Percentiles rank a stretch among this genome's conserved stretches.
phyloP scores from a whole-genome alignment of 306 rosid species.

The Prunus campanulata region DNA sequence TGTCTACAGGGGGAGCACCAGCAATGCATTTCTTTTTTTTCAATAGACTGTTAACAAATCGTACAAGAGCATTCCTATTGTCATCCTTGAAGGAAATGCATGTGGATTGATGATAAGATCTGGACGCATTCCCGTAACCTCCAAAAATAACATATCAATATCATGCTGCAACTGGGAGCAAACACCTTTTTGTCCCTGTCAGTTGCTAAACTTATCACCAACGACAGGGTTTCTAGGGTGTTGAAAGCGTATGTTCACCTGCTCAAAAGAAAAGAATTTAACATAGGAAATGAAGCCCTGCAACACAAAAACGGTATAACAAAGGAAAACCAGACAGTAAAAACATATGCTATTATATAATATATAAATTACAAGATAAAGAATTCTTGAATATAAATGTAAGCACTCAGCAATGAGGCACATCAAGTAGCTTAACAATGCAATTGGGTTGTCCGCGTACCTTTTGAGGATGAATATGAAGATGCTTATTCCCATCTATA shows the following conservation, averaged over 20 bases:
- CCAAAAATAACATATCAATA: conserved; percentile 95
- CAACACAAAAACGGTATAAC: neutral
- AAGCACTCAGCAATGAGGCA: neutral
- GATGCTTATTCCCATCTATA: conserved; percentile 44
- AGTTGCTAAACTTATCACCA: conserved; percentile 98
- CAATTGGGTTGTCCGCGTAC: conserved; percentile 29
- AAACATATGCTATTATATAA: too few species aligned
- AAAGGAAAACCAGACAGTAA: too few species aligned
- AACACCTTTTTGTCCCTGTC: conserved; percentile 98
- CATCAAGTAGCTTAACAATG: neutral
- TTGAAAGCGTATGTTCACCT: conserved; percentile 89
- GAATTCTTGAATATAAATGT: too few species aligned
- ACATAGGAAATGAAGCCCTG: neutral
- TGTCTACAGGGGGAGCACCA: too few species aligned
- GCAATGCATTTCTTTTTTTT: neutral
- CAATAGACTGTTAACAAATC: neutral
- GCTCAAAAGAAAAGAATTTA: conserved; percentile 12
- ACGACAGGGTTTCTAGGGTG: conserved; percentile 87
- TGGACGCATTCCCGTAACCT: conserved; percentile 90
- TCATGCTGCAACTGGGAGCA: conserved; percentile 99
- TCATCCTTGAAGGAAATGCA: conserved; percentile 99
- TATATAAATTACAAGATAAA: neutral
- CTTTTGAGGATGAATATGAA: conserved; percentile 32
- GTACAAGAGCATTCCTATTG: conserved; percentile 88
- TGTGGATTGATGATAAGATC: conserved; percentile 98